Evolutionary conservation across 1,284 basidiomycete species (phyloP).

Genomic region (Puccinia coronata): DNA sequence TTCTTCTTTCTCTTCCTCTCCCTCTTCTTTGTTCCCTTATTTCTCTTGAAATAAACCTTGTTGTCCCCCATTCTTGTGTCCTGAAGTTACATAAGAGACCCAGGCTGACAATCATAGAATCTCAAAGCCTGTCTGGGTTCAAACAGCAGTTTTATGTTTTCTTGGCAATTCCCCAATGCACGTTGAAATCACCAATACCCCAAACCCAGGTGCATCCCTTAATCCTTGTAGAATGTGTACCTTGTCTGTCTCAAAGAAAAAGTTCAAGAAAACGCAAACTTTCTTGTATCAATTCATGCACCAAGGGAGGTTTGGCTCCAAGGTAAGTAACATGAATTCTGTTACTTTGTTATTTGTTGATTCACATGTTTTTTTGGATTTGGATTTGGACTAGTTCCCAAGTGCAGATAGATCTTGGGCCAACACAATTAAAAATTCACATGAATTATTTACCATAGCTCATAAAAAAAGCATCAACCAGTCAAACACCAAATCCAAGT

Average conservation of each 20-base stretch:
- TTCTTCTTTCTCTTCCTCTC: too few species aligned
- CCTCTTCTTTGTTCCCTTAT: too few species aligned
- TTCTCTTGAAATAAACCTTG: too few species aligned
- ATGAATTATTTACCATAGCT: background rate
- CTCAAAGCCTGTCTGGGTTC: background rate
- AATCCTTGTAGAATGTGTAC: background rate
- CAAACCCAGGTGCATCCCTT: background rate
- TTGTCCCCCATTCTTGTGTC: too few species aligned
- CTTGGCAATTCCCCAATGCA: constrained; percentile 7
- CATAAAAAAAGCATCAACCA: too few species aligned
- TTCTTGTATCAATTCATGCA: background rate
- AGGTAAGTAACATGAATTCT: too few species aligned
- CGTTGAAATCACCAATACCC: background rate
- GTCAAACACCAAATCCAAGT: background rate
- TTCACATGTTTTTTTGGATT: too few species aligned
- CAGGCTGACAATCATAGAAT: background rate
- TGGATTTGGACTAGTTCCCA: too few species aligned
- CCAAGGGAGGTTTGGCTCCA: background rate
- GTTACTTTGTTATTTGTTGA: too few species aligned
- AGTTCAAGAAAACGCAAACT: background rate
- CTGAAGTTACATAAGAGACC: too few species aligned
- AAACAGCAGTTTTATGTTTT: background rate
- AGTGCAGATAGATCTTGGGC: background rate
- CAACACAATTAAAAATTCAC: background rate
- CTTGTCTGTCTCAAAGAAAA: background rate